These are phyloP conservation scores for Artemisia tridentata DNA, from an alignment of 129 eudicot species.

Conservation along the genomic window DNA sequence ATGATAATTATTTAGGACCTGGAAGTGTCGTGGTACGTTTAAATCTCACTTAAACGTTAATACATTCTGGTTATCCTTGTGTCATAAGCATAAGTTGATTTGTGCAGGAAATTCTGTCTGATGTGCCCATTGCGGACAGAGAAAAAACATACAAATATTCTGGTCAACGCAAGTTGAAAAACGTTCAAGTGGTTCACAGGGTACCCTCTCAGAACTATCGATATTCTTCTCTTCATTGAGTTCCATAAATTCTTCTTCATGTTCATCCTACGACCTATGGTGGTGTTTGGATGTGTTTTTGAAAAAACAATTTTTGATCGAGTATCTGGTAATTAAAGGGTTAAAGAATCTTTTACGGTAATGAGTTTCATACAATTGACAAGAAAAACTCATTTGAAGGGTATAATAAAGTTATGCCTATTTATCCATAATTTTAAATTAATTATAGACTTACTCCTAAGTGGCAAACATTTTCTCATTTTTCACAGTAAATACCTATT, in stretches of 20 bases:
- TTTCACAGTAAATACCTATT: too few species aligned
- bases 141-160: slow-evolving; percentile 45
- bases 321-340: too few species aligned
- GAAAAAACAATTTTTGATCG: too few species aligned
- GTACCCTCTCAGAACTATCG: slow-evolving; percentile 36
- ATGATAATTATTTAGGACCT: slow-evolving; percentile 92
- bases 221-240: slow-evolving; percentile 2
- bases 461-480: too few species aligned
- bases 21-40: slow-evolving; percentile 83
- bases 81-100: slow-evolving; percentile 1
- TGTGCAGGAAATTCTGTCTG: slow-evolving; percentile 80
- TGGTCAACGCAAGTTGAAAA: slow-evolving; percentile 62
- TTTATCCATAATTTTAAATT: too few species aligned
- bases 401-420: too few species aligned
- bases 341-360: too few species aligned
- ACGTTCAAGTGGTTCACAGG: slow-evolving; percentile 70
- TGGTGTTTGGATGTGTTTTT: too few species aligned
- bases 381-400: too few species aligned
- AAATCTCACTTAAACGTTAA: background rate
- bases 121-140: slow-evolving; percentile 77
- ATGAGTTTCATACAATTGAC: too few species aligned
- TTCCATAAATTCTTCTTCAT: background rate
- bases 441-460: too few species aligned
- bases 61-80: slow-evolving; percentile 2
- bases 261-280: background rate